Evolutionary conservation across 2,329 filamentous ascomycete genomes (phyloP), one percentile per base, ranked within the genome.

Genomic region (Colletotrichum echinochloae): DNA sequence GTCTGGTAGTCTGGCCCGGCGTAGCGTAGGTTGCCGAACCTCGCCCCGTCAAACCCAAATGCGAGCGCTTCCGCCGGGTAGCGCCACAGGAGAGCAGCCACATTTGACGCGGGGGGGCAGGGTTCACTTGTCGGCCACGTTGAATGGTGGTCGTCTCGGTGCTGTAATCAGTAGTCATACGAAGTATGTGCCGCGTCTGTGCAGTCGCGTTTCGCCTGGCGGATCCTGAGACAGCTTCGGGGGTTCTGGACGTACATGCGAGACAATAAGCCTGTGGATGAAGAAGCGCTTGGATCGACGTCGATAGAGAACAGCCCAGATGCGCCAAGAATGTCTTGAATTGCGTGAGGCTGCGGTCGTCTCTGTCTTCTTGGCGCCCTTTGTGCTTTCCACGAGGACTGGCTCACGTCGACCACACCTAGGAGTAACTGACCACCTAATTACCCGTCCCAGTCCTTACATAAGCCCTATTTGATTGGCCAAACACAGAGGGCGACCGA

Each of bases 301-400:
- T n/a, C 51, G 14, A 33, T 54, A 30, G 33, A 12, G 28, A 20
- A 20, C 3, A 20, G 7, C 28, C 28, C 18, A 28, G 51, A 54
- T n/a, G 51, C 3, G 18, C 20, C 9, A 20, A 2, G 28, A 54
- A 54, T n/a, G 51, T 33, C 51, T 54, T 33, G 18, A 6, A 33
- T n/a, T 33, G 28, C 1, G 12, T 49, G 30, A 49, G 20, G 30
- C 3, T 35, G n/a, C 26, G 30, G 28, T 54, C 8, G 28, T 26
- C 44, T 60, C 26, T 60, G 57, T 60, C n/a, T 20, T 48, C 30
- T 30, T n/a, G 20, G 41, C 9, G 20, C 57, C 57, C 39, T 60
- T 60, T 33, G 57, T 37, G n/a, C 28, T 26, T 48, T 49, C 57
- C 57, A 60, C 41, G 57, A 26, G 41, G 44, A 60, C 23, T n/a